phyloP scores from a whole-genome alignment of 805 yeast species.

The Yamadazyma philogaea region DNA sequence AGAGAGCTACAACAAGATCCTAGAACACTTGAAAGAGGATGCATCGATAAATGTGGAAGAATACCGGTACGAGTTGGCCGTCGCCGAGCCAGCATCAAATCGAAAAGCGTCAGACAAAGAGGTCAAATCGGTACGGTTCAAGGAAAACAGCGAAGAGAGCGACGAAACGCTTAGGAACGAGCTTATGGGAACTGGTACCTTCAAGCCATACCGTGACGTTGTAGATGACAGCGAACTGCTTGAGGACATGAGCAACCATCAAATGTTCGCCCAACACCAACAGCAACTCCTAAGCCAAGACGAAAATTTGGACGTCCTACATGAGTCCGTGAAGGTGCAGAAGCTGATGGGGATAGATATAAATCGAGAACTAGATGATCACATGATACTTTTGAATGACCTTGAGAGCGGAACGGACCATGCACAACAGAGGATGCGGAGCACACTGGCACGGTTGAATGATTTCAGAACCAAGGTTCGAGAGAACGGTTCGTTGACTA shows the following conservation, averaged over 20 bases:
- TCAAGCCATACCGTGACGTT: constrained; percentile 37
- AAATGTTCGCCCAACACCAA: constrained; percentile 41
- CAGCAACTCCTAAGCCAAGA: constrained; percentile 40
- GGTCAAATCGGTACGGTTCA: constrained; percentile 36
- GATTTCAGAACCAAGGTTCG: constrained; percentile 31
- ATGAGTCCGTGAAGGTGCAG: constrained; percentile 33
- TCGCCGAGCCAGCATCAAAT: constrained; percentile 5
- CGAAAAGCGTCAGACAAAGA: constrained; percentile 5
- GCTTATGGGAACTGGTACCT: constrained; percentile 33
- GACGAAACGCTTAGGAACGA: constrained; percentile 25
- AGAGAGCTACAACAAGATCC: constrained; percentile 17
- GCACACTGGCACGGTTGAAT: constrained; percentile 28
- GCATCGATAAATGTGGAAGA: constrained; percentile 29
- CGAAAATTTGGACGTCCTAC: constrained; percentile 31
- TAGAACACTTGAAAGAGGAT: constrained; percentile 22
- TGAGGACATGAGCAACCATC: constrained; percentile 30
- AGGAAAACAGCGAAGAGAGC: constrained; percentile 27
- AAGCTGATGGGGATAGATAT: constrained; percentile 39
- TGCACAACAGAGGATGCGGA: constrained; percentile 28
- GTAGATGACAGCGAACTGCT: constrained; percentile 8
- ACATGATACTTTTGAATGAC: constrained; percentile 38
- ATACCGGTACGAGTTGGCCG: constrained; percentile 20
- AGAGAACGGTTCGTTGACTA: constrained; percentile 43
- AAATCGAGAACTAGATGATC: constrained; percentile 40
- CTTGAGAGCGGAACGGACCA: constrained; percentile 40